These are phyloP conservation scores for Penicillium sp. DNA, from an alignment of 2,329 filamentous ascomycete species.

Conservation along the genomic window DNA sequence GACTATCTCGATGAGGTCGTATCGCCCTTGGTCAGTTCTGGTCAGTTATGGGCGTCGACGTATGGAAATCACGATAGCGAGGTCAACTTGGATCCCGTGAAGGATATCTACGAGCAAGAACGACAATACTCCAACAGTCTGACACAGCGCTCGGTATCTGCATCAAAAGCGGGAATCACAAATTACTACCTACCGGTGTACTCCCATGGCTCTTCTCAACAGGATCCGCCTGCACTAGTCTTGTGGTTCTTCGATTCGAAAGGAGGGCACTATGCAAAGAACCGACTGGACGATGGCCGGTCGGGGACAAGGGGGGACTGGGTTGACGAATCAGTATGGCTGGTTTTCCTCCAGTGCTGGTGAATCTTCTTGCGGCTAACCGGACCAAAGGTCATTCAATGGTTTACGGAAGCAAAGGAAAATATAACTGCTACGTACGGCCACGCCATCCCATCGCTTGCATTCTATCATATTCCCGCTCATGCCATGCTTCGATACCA, in stretches of 20 bases:
- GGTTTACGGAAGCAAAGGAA: constrained; percentile 43
- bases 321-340: constrained; percentile 45
- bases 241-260: constrained; percentile 72
- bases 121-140: constrained; percentile 36
- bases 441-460: constrained; percentile 48
- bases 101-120: constrained; percentile 44
- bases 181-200: constrained; percentile 57
- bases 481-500: constrained; percentile 43
- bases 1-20: constrained; percentile 60
- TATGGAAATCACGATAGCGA: constrained; percentile 70
- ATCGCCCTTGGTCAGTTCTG: constrained; percentile 54
- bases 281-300: too few relatives aligned
- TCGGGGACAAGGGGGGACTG: too few relatives aligned
- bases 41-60: constrained; percentile 62
- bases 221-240: constrained; percentile 44
- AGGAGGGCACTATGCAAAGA: constrained; percentile 56
- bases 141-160: constrained; percentile 46
- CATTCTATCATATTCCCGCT: constrained; percentile 56
- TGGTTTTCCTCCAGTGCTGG: too few relatives aligned
- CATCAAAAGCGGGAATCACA: constrained; percentile 43
- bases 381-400: too few relatives aligned
- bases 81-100: constrained; percentile 54
- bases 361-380: too few relatives aligned
- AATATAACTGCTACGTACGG: constrained; percentile 30
- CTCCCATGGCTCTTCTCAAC: constrained; percentile 41